Conservation (phyloP, 352 stramenopile genomes). For the Peronosclerospora sorghi region DNA sequence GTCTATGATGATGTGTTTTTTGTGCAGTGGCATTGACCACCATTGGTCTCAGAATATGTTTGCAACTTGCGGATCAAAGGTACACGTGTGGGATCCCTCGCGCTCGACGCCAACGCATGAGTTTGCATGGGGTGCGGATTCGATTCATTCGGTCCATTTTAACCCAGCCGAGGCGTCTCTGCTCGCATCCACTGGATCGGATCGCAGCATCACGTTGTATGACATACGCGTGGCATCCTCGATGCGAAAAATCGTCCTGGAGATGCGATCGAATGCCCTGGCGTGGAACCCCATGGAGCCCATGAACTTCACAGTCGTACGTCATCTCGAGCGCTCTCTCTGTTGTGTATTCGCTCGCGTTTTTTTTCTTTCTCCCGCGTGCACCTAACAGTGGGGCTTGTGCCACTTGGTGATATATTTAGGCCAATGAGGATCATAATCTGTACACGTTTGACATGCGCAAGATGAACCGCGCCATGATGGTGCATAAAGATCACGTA, state of each 20-base stretch:
- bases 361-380: too few relatives aligned
- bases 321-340: conserved; percentile 5
- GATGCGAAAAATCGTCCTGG: conserved; percentile 94
- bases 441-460: conserved; percentile 99
- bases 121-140: conserved; percentile 91
- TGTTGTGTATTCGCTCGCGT: too few relatives aligned
- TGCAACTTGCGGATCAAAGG: conserved; percentile 84
- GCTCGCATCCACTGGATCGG: conserved; percentile 91
- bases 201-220: conserved; percentile 90
- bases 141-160: conserved; percentile 89
- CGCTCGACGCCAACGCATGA: conserved; percentile 90
- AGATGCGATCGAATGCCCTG: conserved; percentile 95
- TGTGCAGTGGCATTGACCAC: conserved; percentile 92
- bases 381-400: conserved; percentile 4
- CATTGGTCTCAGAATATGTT: conserved; percentile 92
- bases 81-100: conserved; percentile 94
- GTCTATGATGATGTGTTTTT: too few relatives aligned
- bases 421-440: conserved; percentile 98
- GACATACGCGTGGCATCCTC: conserved; percentile 85
- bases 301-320: conserved; percentile 96
- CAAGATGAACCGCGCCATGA: conserved; percentile 88
- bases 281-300: conserved; percentile 99
- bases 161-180: conserved; percentile 94
- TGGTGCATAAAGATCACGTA: conserved; percentile 98
- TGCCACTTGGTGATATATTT: conserved; percentile 4